Percentiles rank a stretch among this genome's conserved stretches.
phyloP scores from a whole-genome alignment of 1,284 basidiomycete species.

The Ganoderma sp. region DNA sequence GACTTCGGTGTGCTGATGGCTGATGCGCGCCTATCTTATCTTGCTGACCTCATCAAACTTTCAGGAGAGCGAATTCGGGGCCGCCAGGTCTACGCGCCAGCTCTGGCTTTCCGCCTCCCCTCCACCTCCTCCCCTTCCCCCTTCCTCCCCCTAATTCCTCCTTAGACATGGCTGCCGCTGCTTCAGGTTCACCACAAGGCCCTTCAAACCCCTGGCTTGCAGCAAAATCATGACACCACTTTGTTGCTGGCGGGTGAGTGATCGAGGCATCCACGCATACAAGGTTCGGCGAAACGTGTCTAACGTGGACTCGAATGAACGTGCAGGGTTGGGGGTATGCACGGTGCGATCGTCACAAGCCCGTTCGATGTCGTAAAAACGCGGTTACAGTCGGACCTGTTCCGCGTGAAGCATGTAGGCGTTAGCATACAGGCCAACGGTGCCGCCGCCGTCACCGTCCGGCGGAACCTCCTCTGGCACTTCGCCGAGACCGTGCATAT shows the following conservation, averaged over 20 bases:
- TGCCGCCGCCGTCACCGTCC: constrained; percentile 46
- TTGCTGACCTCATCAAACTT: constrained; percentile 23
- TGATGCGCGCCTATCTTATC: constrained; percentile 36
- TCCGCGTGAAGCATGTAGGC: constrained; percentile 63
- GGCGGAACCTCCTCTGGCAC: constrained; percentile 77
- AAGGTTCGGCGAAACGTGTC: constrained; percentile 19
- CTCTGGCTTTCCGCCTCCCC: constrained; percentile 17
- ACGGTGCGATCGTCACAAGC: constrained; percentile 94
- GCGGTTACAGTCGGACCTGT: constrained; percentile 91
- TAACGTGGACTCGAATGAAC: constrained; percentile 1
- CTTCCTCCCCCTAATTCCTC: background rate
- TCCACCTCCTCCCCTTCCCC: constrained; percentile 9
- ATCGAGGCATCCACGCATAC: background rate
- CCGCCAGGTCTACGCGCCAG: constrained; percentile 13
- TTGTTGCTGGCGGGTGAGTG: constrained; percentile 85
- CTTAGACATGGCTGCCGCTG: constrained; percentile 33
- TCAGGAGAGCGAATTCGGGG: constrained; percentile 2
- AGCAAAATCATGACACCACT: constrained; percentile 86
- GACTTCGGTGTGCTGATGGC: too few relatives aligned
- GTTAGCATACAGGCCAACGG: constrained; percentile 51
- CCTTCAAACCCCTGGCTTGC: constrained; percentile 53
- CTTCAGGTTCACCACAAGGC: constrained; percentile 35
- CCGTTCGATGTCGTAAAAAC: constrained; percentile 99
- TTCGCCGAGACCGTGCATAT: constrained; percentile 96
- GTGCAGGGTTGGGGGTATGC: constrained; percentile 91